Conservation (phyloP, 345 rosid genomes). For the Heritiera littoralis region DNA sequence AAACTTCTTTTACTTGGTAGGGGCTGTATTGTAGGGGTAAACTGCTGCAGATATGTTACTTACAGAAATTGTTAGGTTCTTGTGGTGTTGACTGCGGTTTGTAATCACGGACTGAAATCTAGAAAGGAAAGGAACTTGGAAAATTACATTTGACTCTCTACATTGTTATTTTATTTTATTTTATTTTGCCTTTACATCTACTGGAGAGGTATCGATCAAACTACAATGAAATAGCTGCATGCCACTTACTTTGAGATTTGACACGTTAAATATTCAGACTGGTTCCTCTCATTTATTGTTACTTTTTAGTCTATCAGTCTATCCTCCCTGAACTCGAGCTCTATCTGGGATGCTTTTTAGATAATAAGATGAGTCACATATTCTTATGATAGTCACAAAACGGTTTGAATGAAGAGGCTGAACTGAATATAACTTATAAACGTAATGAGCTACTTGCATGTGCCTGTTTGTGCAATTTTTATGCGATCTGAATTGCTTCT, state of each 20-base stretch:
- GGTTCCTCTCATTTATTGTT: neutral
- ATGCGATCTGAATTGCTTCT: neutral
- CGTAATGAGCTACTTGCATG: slow-evolving; percentile 6
- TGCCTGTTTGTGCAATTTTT: neutral
- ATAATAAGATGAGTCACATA: neutral
- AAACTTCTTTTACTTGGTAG: slow-evolving; percentile 5
- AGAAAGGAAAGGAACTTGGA: slow-evolving; percentile 13
- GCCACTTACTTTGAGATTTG: neutral
- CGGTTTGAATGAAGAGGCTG: slow-evolving; percentile 1
- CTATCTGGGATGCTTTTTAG: slow-evolving; percentile 1
- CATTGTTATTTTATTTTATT: too few species aligned
- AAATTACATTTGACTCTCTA: slow-evolving; percentile 1
- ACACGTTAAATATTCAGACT: neutral
- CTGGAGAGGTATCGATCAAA: neutral
- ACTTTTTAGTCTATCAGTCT: neutral
- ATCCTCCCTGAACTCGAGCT: neutral
- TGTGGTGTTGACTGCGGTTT: slow-evolving; percentile 24
- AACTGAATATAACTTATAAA: neutral
- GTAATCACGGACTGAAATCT: slow-evolving; percentile 10
- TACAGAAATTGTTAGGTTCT: slow-evolving; percentile 24
- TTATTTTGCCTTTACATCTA: neutral
- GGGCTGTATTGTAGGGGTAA: slow-evolving; percentile 20
- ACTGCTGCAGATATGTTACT: slow-evolving; percentile 19
- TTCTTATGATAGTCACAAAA: neutral
- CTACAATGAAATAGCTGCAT: neutral